Evolutionary conservation across 352 stramenopile species (phyloP), one percentile per base, ranked within the genome.

Genomic region (Peronosclerospora sorghi): DNA sequence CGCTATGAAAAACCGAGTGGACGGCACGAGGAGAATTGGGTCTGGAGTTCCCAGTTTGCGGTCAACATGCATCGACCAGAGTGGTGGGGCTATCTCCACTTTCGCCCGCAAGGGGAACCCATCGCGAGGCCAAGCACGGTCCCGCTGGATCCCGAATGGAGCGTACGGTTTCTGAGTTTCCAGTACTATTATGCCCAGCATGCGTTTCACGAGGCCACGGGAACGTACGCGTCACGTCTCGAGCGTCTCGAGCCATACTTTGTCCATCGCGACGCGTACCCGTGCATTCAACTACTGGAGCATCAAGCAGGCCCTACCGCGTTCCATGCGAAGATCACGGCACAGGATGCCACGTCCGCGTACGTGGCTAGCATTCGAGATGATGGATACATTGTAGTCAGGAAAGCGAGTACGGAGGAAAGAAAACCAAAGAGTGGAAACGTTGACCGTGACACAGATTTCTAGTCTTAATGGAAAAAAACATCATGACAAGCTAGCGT

Each of bases 1-100:
- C 35, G 32, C 2, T 86, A 74, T 46, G 61, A 78, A 41, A 91
- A 87, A 46, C 56, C 73, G 32, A 27, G 49, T 8, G 54, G 50
- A 2, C 30, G 68, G 2, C 35, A 29, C 0, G 78, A 86, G 35
- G 64, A 82, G 15, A 96, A 95, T 58, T 96, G 85, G 85, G 83
- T 86, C 8, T 96, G 85, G 85, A 84, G 75, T 58, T 51, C 76
- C 9, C 85, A 96, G 63, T 67, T 81, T 27, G 65, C 65, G 2
- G 66, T 96, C 15, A 53, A 78, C 26, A 96, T 96, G 85, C 85
- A 96, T 59, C 65, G 75, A 10, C 85, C 85, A 8, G 83, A 96
- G 60, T 69, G 71, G 52, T 96, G 85, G 85, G 85, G 85, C 13
- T 95, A 92, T 42, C 43, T 96, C 32, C 62, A 86, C n/a, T 93